These are phyloP conservation scores for Aspergillus bombycis DNA, from an alignment of 2,329 filamentous ascomycete genomes.

Conservation along the genomic window DNA sequence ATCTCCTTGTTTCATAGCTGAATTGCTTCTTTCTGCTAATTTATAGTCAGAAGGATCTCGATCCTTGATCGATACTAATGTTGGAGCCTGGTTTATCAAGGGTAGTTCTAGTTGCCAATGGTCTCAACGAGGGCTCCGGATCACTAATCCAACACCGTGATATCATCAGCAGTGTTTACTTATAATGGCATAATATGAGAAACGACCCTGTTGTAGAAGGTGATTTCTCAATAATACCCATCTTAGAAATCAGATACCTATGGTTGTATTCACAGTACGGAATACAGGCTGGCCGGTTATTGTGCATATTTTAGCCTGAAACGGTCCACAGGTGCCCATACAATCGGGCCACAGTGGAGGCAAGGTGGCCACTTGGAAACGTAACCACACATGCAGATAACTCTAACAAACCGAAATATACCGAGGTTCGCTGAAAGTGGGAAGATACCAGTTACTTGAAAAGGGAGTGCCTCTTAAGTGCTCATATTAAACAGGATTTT, in stretches of 20 bases:
- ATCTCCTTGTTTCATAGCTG: neutral
- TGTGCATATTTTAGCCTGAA: neutral
- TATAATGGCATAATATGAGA: neutral
- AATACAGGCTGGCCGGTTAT: neutral
- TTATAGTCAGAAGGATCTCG: neutral
- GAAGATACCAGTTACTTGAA: neutral
- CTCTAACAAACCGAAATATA: neutral
- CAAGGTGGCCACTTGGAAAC: neutral
- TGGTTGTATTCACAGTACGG: neutral
- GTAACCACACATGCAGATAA: neutral
- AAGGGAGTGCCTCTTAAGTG: neutral
- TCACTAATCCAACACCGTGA: neutral
- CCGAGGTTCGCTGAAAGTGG: neutral
- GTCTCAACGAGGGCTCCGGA: neutral
- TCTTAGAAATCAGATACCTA: neutral
- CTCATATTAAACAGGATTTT: neutral
- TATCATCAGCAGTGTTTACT: neutral
- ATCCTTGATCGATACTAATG: neutral
- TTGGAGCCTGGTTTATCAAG: neutral
- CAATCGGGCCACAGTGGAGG: neutral
- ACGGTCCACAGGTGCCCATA: neutral
- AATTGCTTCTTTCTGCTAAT: neutral
- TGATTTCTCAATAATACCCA: neutral
- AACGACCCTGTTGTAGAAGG: neutral
- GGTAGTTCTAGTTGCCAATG: neutral